Conservation (phyloP, 495 filamentous ascomycete genomes). For the Aspergillus hancockii region DNA sequence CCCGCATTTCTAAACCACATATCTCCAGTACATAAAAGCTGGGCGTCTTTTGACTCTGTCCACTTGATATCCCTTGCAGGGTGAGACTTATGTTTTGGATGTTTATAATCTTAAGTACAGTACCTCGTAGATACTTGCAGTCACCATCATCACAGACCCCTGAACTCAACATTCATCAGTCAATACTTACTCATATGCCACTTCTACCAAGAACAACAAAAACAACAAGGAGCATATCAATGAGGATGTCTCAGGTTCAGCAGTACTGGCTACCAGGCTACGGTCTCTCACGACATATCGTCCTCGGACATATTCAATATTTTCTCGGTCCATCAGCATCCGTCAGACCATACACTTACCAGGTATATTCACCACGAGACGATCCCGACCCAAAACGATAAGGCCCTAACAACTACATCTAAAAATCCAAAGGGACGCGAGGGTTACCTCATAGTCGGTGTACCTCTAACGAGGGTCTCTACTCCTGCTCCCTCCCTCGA, state of each 20-base stretch:
- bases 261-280: conserved; percentile 58
- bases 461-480: conserved; percentile 53
- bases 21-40: conserved; percentile 14
- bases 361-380: conserved; percentile 33
- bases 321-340: conserved; percentile 53
- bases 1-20: conserved; percentile 15
- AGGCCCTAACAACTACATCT: conserved; percentile 22
- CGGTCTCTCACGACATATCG: conserved; percentile 53
- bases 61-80: conserved; percentile 16
- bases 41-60: not conserved
- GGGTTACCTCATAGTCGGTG: conserved; percentile 54
- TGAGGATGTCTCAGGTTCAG: conserved; percentile 39
- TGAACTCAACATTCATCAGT: not conserved
- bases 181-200: not conserved
- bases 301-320: conserved; percentile 54
- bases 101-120: conserved; percentile 21
- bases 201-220: not conserved
- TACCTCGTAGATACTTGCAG: conserved; percentile 15
- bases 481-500: conserved; percentile 1
- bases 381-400: not conserved
- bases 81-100: conserved; percentile 10
- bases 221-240: not conserved
- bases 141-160: conserved; percentile 4
- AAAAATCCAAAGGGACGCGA: conserved; percentile 45
- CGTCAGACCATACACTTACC: conserved; percentile 53